A percentile compares a stretch with the other conserved stretches of the same genome.
Conservation (phyloP, 208 protist species). For the Balamuthia mandrillaris region DNA sequence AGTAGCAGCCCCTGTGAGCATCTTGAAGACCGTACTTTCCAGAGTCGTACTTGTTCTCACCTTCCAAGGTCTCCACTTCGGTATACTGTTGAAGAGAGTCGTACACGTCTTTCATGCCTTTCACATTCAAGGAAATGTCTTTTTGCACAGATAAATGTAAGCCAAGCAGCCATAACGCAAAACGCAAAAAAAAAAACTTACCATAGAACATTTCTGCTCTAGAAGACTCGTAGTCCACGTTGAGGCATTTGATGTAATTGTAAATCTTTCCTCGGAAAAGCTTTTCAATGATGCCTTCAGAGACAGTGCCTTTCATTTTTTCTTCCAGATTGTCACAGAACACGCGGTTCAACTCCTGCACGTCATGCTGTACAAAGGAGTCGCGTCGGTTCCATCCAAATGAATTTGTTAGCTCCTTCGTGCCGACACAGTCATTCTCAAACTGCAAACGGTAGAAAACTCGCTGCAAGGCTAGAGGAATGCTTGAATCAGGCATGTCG, state of each 20-base stretch:
- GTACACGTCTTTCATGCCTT: conserved; percentile 69
- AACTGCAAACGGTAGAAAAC: conserved; percentile 82
- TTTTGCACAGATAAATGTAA: too few species aligned
- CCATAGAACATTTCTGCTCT: conserved; percentile 70
- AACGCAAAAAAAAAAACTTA: conserved; percentile 26
- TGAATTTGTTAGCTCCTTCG: conserved; percentile 78
- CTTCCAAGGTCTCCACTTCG: conserved; percentile 76
- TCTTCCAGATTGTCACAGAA: conserved; percentile 82
- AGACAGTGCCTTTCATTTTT: conserved; percentile 81
- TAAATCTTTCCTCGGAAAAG: conserved; percentile 75
- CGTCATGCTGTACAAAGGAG: conserved; percentile 85
- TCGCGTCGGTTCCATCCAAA: conserved; percentile 57
- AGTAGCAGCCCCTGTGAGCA: conserved; percentile 75
- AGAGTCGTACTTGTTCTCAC: conserved; percentile 80
- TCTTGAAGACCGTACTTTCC: conserved; percentile 77
- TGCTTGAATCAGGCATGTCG: conserved; percentile 59
- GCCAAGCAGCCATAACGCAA: neutral
- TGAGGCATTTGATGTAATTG: conserved; percentile 81
- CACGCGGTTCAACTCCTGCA: conserved; percentile 83
- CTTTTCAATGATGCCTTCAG: conserved; percentile 70
- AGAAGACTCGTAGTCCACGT: conserved; percentile 77
- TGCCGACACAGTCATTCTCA: conserved; percentile 58
- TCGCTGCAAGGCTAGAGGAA: conserved; percentile 79
- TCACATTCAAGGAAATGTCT: conserved; percentile 80
- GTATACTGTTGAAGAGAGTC: conserved; percentile 76